phyloP scores from a whole-genome alignment of 129 eudicot species.

The Tagetes patula region DNA sequence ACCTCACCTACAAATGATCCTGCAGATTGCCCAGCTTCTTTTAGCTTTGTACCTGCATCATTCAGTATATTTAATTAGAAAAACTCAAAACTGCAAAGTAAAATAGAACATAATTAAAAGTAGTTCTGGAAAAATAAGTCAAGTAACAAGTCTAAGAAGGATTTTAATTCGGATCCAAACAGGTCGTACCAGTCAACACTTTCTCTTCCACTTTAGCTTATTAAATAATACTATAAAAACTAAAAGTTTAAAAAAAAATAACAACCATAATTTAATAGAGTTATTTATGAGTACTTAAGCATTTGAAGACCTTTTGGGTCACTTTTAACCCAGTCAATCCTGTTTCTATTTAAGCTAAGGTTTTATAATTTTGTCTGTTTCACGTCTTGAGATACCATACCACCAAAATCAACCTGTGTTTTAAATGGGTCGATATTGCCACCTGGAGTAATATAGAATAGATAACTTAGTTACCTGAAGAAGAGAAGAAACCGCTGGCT shows the following conservation, averaged over 20 bases:
- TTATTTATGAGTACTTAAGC: neutral
- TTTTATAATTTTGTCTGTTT: neutral
- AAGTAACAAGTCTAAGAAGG: neutral
- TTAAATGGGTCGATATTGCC: neutral
- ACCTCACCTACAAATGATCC: slow-evolving; percentile 88
- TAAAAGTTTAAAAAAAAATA: neutral
- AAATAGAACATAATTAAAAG: neutral
- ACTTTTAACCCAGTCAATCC: neutral
- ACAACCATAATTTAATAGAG: neutral
- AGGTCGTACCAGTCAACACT: neutral
- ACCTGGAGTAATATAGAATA: neutral
- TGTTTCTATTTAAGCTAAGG: neutral
- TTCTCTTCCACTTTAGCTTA: neutral
- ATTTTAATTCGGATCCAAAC: neutral
- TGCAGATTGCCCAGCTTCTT: slow-evolving; percentile 88
- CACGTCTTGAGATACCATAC: neutral
- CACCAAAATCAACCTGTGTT: neutral
- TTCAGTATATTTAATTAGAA: neutral
- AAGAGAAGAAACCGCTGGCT: slow-evolving; percentile 82
- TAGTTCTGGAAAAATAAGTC: neutral
- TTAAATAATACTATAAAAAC: neutral
- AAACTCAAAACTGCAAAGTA: neutral
- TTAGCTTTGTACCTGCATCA: slow-evolving; percentile 74
- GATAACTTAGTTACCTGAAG: slow-evolving; percentile 63
- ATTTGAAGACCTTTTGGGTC: neutral